Base-by-base conservation (phyloP, 2,329 filamentous ascomycete genomes). In the Phaeosphaeriaceae sp. region DNA sequence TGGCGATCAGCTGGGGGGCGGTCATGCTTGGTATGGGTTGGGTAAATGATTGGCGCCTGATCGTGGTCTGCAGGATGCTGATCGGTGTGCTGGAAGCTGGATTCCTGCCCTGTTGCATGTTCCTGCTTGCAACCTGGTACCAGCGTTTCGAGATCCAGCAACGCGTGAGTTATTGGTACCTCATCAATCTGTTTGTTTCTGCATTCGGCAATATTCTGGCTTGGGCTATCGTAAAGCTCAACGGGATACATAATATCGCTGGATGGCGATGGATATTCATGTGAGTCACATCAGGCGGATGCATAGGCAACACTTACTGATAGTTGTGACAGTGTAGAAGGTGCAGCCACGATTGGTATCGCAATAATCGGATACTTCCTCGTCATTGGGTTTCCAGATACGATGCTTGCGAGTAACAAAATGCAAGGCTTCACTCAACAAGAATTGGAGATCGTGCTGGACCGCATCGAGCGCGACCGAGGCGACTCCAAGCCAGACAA, bases 181-280 rank as follows among this genome's bases (percentile, higher is more conserved):
- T n/a, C n/a, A n/a, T n/a, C n/a, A n/a, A n/a, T n/a, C n/a, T n/a
- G n/a, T n/a, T n/a, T n/a, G n/a, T 23, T 92, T 92, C 69, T 92
- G 91, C 72, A 82, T 92, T 17, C 81, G 89, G 89, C 40, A 89
- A 85, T 61, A n/a, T n/a, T n/a, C 81, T 90, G 6, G 88, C 89
- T 0, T 84, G 87, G 0, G 90, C 87, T 1, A 17, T 30, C 24
- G 17, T 19, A n/a, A 24, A 47, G 19, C 22, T 47, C n/a, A n/a
- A 47, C 44, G 23, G 43, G 4, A 3, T 66, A 72, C 47, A 77
- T n/a, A n/a, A n/a, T n/a, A n/a, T n/a, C n/a, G n/a, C n/a, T n/a
- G n/a, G 78, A 8, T 78, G 76, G 76, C 59, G 73, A 21, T 80
- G 81, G 79, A 80, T 80, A 64, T 79, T 81, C 70, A 80, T 82